Evolutionary conservation across 108 stramenopile species (phyloP).

Genomic region (Skeletonema menzelii): DNA sequence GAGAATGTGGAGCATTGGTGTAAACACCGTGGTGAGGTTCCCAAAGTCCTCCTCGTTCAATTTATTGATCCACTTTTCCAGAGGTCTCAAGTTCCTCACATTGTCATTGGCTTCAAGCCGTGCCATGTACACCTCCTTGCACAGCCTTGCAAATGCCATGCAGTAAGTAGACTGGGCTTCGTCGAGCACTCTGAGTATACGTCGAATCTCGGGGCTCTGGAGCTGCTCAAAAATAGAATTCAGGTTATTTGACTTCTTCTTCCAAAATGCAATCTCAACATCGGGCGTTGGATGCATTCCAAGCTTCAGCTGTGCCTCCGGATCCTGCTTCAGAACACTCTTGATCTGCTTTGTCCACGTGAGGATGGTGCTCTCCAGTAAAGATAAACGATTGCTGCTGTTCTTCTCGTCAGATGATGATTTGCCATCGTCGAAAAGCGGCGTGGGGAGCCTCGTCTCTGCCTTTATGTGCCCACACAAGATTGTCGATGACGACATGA

Average conservation of each 20-base stretch:
- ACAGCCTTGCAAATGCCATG: conserved; percentile 81
- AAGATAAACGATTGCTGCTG: conserved; percentile 65
- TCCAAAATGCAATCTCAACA: conserved; percentile 89
- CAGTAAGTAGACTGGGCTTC: conserved; percentile 86
- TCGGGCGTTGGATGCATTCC: conserved; percentile 88
- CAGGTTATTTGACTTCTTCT: conserved; percentile 83
- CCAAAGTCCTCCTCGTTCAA: conserved; percentile 67
- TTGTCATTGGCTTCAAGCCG: conserved; percentile 91
- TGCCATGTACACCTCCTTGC: conserved; percentile 86
- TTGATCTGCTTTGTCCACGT: conserved; percentile 95
- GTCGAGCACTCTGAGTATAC: conserved; percentile 80
- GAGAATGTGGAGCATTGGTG: conserved; percentile 85
- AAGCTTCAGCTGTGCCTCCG: conserved; percentile 79
- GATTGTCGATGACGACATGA: conserved; percentile 78
- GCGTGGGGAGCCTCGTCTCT: conserved; percentile 88
- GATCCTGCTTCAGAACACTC: conserved; percentile 89
- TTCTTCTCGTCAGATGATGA: conserved; percentile 42
- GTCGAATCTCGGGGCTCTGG: conserved; percentile 72
- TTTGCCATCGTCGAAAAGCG: conserved; percentile 57
- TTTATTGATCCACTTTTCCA: conserved; percentile 66
- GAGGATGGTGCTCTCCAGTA: conserved; percentile 89
- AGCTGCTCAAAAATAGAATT: conserved; percentile 91
- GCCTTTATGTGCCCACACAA: conserved; percentile 90
- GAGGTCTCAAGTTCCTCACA: conserved; percentile 80
- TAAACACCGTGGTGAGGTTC: conserved; percentile 70